Evolutionary conservation across 495 filamentous ascomycete genomes (phyloP), one percentile per base, ranked within the genome.

Genomic region (Friedmanniomyces simplex): DNA sequence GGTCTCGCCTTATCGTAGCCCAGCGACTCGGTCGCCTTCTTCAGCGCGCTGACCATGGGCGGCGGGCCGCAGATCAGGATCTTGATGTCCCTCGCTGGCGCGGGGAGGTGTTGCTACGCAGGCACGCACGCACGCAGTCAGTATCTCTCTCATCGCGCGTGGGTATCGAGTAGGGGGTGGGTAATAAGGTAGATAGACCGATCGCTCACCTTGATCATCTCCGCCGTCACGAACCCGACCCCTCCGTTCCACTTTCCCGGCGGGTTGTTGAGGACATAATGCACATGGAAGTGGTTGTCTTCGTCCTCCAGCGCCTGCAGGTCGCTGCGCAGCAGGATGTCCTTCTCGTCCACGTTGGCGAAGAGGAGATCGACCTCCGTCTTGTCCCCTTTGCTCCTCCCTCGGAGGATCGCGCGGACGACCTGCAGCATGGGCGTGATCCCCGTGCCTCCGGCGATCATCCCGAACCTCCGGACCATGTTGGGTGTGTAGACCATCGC

Each of bases 391-490:
- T 62, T 78, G 75, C 57, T 75, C 73, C 90, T 80, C 57, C 88
- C 88, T 65, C 90, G 79, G 60, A 95, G 79, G 59, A 98, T 89
- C 42, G 93, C 93, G 63, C 87, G 81, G 64, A 96, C 82, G 58
- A 98, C 82, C 77, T 98, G 91, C 59, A 96, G 77, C 91, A 98
- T 98, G 39, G 91, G 91, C 25, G 91, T 98, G 72, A 98, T 96
- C 64, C 93, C 93, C 14, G 93, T 97, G 52, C 93, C 93, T 69
- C 93, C 93, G 57, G 93, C 89, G 67, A 98, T 88, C 93, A 98
- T 98, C 64, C 93, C 93, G 54, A 98, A 91, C 68, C 84, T 85
- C 49, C 88, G 81, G 56, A 90, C 87, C 84, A 98, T 87, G 77
- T 95, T 95, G 54, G 91, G 91, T 10, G 82, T 85, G 71, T 98